Conservation (phyloP, 2,329 filamentous ascomycete genomes). For the Aspergillus latus region DNA sequence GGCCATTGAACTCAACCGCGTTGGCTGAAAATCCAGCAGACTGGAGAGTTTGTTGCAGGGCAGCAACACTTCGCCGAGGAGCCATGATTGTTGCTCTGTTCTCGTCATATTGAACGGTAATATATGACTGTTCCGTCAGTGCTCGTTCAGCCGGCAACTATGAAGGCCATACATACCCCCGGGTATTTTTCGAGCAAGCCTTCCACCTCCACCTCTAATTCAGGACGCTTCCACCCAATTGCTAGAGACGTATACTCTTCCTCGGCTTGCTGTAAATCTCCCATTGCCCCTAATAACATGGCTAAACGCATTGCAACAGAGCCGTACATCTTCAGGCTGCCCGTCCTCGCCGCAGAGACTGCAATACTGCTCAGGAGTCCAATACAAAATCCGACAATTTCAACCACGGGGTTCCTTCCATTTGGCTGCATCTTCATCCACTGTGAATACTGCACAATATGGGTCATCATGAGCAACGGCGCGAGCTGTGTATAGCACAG, state of each 20-base stretch:
- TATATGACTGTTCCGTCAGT: constrained; percentile 16
- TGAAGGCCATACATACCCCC: constrained; percentile 9
- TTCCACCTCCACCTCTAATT: background rate
- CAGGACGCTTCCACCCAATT: constrained; percentile 11
- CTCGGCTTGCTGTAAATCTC: constrained; percentile 18
- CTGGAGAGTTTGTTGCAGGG: constrained; percentile 14
- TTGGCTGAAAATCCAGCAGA: constrained; percentile 14
- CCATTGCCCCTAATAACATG: constrained; percentile 18
- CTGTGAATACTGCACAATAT: constrained; percentile 19
- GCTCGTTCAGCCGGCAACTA: no score
- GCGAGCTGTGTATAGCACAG: constrained; percentile 21
- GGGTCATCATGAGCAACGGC: constrained; percentile 21
- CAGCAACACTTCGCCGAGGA: constrained; percentile 5
- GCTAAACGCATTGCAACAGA: constrained; percentile 18
- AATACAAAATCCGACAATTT: constrained; percentile 22
- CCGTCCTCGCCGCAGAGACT: constrained; percentile 7
- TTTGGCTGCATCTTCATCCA: background rate
- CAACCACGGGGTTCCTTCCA: constrained; percentile 2
- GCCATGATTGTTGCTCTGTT: constrained; percentile 21
- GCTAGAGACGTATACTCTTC: constrained; percentile 20
- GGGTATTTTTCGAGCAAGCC: constrained; percentile 7
- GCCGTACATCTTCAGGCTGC: constrained; percentile 7
- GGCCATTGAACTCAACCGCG: constrained; percentile 20
- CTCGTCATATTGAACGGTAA: constrained; percentile 19
- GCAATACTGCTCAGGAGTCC: constrained; percentile 20